Conservation (phyloP, 2,329 filamentous ascomycete genomes). For the Talaromyces islandicus region DNA sequence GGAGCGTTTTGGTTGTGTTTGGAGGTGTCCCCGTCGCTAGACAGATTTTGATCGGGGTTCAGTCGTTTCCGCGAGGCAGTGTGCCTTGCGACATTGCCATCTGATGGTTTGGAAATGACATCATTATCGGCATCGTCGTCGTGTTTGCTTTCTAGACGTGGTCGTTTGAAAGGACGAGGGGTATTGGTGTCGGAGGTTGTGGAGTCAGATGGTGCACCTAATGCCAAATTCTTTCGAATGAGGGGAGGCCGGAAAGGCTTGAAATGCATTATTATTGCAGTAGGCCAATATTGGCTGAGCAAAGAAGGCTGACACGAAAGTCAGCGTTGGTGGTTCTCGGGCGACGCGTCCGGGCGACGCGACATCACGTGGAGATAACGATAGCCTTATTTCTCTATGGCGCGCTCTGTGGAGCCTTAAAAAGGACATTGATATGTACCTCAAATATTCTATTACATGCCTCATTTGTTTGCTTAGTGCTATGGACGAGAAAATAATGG, state of each 20-base stretch:
- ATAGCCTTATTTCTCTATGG: not conserved
- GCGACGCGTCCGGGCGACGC: not conserved
- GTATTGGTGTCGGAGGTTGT: conserved; percentile 1
- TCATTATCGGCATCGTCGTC: not conserved
- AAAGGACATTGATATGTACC: not conserved
- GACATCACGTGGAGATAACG: not conserved
- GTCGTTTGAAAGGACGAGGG: conserved; percentile 29
- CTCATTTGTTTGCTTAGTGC: too few relatives aligned
- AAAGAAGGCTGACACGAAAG: not conserved
- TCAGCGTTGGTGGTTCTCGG: not conserved
- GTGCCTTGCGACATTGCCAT: conserved; percentile 8
- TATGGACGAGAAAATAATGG: too few relatives aligned
- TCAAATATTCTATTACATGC: not conserved
- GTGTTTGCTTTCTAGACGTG: conserved; percentile 20
- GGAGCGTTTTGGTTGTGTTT: conserved; percentile 7
- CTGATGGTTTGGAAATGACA: conserved; percentile 1
- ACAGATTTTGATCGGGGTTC: conserved; percentile 24
- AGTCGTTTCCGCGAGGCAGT: conserved; percentile 24
- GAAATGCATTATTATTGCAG: conserved; percentile 30
- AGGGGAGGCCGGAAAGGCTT: conserved; percentile 43
- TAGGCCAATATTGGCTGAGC: not conserved
- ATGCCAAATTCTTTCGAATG: conserved; percentile 26
- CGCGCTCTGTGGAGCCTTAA: too few relatives aligned
- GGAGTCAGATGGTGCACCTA: conserved; percentile 1
- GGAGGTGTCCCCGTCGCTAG: conserved; percentile 5